These are phyloP conservation scores for Aaosphaeria arxii DNA, from an alignment of 2,329 filamentous ascomycete genomes.

Conservation along the genomic window DNA sequence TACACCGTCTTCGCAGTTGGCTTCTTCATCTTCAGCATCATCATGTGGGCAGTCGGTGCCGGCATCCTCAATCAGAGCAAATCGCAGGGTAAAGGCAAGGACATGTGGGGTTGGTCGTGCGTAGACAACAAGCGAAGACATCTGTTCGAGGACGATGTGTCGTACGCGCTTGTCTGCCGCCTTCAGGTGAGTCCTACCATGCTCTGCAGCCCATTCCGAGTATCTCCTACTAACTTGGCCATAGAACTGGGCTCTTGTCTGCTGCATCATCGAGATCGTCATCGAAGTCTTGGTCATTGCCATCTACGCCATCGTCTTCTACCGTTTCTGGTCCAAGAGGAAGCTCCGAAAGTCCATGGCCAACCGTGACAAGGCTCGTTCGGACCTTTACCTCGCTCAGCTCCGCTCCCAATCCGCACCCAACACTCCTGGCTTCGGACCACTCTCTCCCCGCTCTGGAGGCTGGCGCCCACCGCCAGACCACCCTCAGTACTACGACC, in stretches of 20 bases:
- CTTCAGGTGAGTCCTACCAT: constrained; percentile 60
- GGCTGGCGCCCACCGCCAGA: constrained; percentile 47
- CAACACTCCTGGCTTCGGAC: constrained; percentile 83
- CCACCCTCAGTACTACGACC: constrained; percentile 42
- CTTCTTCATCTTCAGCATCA: constrained; percentile 89
- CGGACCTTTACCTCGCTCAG: constrained; percentile 83
- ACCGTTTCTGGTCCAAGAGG: constrained; percentile 95
- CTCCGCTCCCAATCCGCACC: constrained; percentile 75
- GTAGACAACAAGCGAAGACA: constrained; percentile 78
- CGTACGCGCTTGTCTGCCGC: constrained; percentile 88
- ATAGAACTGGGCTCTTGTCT: constrained; percentile 92
- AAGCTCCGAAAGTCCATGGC: constrained; percentile 97
- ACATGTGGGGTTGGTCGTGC: constrained; percentile 99
- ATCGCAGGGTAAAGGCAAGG: constrained; percentile 70
- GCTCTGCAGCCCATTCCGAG: constrained; percentile 1
- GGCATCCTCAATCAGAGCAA: constrained; percentile 78
- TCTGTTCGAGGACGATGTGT: constrained; percentile 74
- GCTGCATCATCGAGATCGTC: constrained; percentile 94
- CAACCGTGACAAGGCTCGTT: constrained; percentile 86
- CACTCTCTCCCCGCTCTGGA: constrained; percentile 60
- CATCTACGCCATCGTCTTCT: constrained; percentile 94
- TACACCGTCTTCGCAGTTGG: constrained; percentile 91
- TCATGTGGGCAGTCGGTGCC: constrained; percentile 89
- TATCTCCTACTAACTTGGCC: constrained; percentile 5
- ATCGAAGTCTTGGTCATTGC: constrained; percentile 87